Base-by-base conservation (phyloP, 2,329 filamentous ascomycete genomes). In the Ascochyta clinopodiicola region DNA sequence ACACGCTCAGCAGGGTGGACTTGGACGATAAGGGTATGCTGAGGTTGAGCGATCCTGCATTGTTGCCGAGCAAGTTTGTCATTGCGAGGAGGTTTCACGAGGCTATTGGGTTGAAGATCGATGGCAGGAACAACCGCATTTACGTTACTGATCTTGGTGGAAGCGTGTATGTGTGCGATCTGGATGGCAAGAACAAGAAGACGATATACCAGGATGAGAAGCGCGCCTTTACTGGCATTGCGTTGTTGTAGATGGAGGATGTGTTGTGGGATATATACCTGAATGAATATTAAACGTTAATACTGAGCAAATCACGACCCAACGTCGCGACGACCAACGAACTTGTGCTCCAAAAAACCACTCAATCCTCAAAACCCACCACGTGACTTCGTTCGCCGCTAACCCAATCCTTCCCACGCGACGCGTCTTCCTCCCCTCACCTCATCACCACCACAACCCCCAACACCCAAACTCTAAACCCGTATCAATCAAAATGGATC, bases 1-100 rank as follows among this genome's bases (percentile, higher is more conserved):
- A 84, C 63, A 79, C 79, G 10, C 58, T 87, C 53, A 84, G 85
- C 66, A 67, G 75, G 7, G 74, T 72, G 1, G 48, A 51, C 17
- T 32, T 61, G 13, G 44, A 50, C 17, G 35, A 24, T 6, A 29
- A 86, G 63, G 68, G 75, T 6, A 72, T 72, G 1, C 50, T 47
- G 8, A 34, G 59, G 2, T 38, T 50, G 7, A n/a, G 4, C 13
- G 38, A 50, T n/a, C 42, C 22, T 4, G 7, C 46, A 12, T 4
- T 55, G 6, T 15, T 27, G 32, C 51, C 51, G 13, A 45, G 46
- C 10, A 27, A 38, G 17, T 17, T 50, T 6, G 25, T 35, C 12
- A 47, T 70, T 37, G 59, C 67, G 4, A 59, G 54, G 3, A 51
- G 61, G 19, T 61, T 70, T 6, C 60, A 69, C 19, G 65, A 69